phyloP scores from a whole-genome alignment of 2,329 filamentous ascomycete genomes.

The Aureobasidium sp. region DNA sequence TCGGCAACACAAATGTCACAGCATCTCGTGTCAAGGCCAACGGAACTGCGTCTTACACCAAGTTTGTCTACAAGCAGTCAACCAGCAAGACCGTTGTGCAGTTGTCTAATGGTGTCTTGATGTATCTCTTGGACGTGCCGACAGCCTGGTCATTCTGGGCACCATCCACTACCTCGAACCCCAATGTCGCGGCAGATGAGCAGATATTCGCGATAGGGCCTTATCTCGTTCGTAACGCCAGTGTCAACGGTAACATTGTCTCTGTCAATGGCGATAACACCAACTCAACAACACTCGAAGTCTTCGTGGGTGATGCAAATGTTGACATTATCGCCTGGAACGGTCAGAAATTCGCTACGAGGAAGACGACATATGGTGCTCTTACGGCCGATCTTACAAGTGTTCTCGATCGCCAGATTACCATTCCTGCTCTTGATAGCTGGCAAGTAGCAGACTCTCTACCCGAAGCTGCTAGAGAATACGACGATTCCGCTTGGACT shows the following conservation, averaged over 20 bases:
- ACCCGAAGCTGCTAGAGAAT: constrained; percentile 38
- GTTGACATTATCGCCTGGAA: constrained; percentile 31
- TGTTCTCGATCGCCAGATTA: constrained; percentile 20
- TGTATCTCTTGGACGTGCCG: constrained; percentile 45
- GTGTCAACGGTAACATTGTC: constrained; percentile 27
- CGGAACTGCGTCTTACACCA: neutral
- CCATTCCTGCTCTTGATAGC: constrained; percentile 32
- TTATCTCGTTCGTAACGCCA: constrained; percentile 31
- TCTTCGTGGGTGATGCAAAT: constrained; percentile 29
- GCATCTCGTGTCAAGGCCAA: neutral
- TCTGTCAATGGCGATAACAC: constrained; percentile 29
- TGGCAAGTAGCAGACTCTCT: constrained; percentile 44
- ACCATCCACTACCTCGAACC: constrained; percentile 38
- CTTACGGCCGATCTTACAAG: constrained; percentile 25
- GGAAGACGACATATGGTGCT: constrained; percentile 29
- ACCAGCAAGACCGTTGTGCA: constrained; percentile 30
- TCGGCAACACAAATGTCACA: constrained; percentile 15
- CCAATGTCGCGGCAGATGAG: constrained; percentile 35
- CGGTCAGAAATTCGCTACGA: constrained; percentile 25
- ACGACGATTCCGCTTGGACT: constrained; percentile 39
- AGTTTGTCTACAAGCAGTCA: constrained; percentile 12
- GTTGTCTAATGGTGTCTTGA: constrained; percentile 41
- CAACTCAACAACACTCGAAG: constrained; percentile 30
- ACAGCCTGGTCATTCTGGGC: constrained; percentile 51
- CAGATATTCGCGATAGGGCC: constrained; percentile 37